A percentile compares a stretch with the other conserved stretches of the same genome.
These are phyloP conservation scores for Globisporangium nunn DNA, from an alignment of 352 stramenopile species.

Conservation along the genomic window DNA sequence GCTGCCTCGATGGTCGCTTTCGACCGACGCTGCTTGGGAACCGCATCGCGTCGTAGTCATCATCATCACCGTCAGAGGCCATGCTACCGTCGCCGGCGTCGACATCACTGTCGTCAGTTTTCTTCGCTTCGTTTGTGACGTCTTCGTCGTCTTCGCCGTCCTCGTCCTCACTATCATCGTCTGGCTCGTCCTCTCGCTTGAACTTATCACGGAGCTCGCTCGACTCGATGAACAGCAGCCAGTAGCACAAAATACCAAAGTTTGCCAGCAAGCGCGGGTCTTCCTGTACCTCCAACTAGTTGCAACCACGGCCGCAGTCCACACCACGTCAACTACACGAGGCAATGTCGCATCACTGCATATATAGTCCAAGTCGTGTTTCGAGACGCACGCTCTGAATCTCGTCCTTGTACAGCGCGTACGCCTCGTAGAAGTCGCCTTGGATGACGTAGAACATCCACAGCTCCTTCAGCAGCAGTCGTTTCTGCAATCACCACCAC, in stretches of 20 bases:
- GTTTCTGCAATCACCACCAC: conserved; percentile 24
- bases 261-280: conserved; percentile 55
- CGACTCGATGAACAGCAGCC: conserved; percentile 77
- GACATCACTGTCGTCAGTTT: neutral
- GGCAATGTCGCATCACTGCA: too few species aligned
- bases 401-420: conserved; percentile 68
- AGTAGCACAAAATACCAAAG: conserved; percentile 80
- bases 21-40: neutral
- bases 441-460: conserved; percentile 61
- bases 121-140: neutral
- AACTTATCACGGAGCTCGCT: conserved; percentile 51
- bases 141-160: conserved; percentile 15
- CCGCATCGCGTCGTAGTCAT: neutral
- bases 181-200: conserved; percentile 16
- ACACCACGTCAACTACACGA: too few species aligned
- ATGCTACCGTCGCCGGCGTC: neutral
- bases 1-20: neutral
- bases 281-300: conserved; percentile 37
- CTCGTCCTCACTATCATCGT: conserved; percentile 20
- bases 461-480: conserved; percentile 64
- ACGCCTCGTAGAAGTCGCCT: conserved; percentile 78
- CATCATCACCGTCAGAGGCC: neutral
- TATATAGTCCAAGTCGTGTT: neutral
- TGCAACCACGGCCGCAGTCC: too few species aligned
- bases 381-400: conserved; percentile 33